These are phyloP conservation scores for Sanghuangporus baumii DNA, from an alignment of 1,284 basidiomycete species.

Conservation along the genomic window DNA sequence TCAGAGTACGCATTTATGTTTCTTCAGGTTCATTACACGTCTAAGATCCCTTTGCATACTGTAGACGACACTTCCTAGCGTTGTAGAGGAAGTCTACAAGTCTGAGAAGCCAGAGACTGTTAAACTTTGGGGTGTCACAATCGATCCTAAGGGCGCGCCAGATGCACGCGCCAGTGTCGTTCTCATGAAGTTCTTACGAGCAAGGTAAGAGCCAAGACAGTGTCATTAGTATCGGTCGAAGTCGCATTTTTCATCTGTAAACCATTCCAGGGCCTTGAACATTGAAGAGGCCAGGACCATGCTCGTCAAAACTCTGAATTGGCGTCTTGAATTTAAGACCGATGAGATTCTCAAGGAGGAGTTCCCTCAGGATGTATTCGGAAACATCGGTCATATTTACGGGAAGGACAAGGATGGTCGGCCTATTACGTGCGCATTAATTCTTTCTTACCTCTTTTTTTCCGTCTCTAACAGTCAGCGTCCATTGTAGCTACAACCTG, in stretches of 20 bases:
- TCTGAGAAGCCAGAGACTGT: constrained; percentile 45
- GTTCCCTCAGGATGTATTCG: constrained; percentile 63
- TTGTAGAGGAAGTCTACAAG: constrained; percentile 24
- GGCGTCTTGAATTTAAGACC: constrained; percentile 67
- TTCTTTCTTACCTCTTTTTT: neutral
- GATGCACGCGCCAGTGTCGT: constrained; percentile 65
- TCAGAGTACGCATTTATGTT: constrained; percentile 46
- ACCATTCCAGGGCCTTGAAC: constrained; percentile 44
- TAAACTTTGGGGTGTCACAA: constrained; percentile 62
- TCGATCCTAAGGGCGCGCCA: constrained; percentile 47
- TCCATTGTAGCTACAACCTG: constrained; percentile 53
- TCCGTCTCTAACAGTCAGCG: neutral
- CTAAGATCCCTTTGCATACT: neutral
- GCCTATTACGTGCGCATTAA: constrained; percentile 52
- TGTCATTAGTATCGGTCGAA: neutral
- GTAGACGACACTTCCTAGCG: constrained; percentile 8
- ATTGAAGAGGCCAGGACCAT: constrained; percentile 51
- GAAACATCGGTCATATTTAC: constrained; percentile 53
- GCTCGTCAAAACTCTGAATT: constrained; percentile 63
- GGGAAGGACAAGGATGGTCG: constrained; percentile 62
- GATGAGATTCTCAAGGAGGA: constrained; percentile 54
- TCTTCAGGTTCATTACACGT: neutral
- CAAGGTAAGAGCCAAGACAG: constrained; percentile 42
- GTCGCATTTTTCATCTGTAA: neutral
- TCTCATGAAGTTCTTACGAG: constrained; percentile 73